Base-by-base conservation (phyloP, 345 rosid genomes). In the Sonneratia caseolaris region DNA sequence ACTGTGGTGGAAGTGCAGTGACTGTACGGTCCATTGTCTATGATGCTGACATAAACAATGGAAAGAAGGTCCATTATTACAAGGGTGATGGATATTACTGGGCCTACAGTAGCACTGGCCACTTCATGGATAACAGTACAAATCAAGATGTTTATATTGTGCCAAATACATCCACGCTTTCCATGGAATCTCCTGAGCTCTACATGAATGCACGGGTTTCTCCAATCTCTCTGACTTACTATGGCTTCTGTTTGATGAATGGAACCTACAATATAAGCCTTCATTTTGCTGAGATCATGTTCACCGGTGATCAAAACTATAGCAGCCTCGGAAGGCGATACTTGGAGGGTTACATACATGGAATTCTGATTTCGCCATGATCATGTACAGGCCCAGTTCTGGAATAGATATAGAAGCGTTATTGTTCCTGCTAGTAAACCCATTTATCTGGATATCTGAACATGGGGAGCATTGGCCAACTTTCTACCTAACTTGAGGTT, bases 271-370 rank as follows among this genome's bases (percentile, higher is more conserved):
- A 81, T 0, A 87, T 92, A 53, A 86, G 78, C 69, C 97, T 92
- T 72, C 96, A 92, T 76, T 92, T 92, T 69, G 92, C 91, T 27
- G 96, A 92, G 80, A 88, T 86, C 36, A 71, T 77, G 81, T 86
- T 88, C 84, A 75, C 55, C 2, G 68, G 75, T 53, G 78, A 81
- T 66, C 72, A 73, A 47, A 75, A 80, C 3, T 86, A 69, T 69
- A 2, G 0, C 18, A 85, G 81, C 76, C 73, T 84, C 19, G 96
- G 97, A 42, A 86, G 83, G 79, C 81, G 89, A 37, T 69, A 81
- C 43, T 92, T 89, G 49, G 85, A 92, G 79, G 82, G 88, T 71
- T 87, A 85, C 68, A 68, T 89, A 72, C 93, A 89, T 89, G 96
- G 88, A 76, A 59, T 38, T 74, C 36, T 68, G 12, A 8, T 62